These are phyloP conservation scores for Clavispora phyllophila DNA, from an alignment of 805 yeast species.

Conservation along the genomic window DNA sequence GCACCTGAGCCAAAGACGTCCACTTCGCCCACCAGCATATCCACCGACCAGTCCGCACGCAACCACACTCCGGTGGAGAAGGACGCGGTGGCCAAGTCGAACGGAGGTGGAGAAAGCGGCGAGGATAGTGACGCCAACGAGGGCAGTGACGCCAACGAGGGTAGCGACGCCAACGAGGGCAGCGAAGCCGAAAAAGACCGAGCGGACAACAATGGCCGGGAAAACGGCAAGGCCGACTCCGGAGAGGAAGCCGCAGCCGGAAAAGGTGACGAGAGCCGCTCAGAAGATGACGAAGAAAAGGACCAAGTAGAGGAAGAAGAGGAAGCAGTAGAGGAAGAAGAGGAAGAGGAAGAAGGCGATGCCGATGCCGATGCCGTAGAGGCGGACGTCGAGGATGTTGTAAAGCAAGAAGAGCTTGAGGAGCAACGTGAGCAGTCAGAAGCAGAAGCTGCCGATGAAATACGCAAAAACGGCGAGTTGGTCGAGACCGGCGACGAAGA, in stretches of 20 bases:
- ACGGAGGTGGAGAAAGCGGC: too few relatives aligned
- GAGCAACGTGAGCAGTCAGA: constrained; percentile 2
- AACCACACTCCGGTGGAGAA: background rate
- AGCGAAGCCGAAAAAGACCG: too few relatives aligned
- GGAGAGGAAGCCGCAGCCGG: background rate
- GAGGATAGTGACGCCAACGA: background rate
- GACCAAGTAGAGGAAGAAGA: too few relatives aligned
- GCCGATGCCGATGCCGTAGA: background rate
- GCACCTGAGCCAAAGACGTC: background rate
- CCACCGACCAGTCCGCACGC: background rate
- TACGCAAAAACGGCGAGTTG: background rate
- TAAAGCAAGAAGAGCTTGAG: constrained; percentile 1
- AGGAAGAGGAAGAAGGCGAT: background rate
- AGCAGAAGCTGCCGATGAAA: constrained; percentile 2
- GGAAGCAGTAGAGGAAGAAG: background rate
- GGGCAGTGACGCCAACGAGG: background rate
- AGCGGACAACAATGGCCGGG: background rate
- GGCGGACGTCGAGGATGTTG: constrained; percentile 1
- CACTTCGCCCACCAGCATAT: background rate
- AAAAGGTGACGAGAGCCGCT: background rate
- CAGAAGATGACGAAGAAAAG: background rate
- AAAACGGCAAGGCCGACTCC: background rate
- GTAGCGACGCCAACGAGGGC: background rate
- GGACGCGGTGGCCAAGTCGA: background rate
- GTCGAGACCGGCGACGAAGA: background rate